Evolutionary conservation across 148 eudicot species (phyloP).

Genomic region (Vaccinium corymbosum): DNA sequence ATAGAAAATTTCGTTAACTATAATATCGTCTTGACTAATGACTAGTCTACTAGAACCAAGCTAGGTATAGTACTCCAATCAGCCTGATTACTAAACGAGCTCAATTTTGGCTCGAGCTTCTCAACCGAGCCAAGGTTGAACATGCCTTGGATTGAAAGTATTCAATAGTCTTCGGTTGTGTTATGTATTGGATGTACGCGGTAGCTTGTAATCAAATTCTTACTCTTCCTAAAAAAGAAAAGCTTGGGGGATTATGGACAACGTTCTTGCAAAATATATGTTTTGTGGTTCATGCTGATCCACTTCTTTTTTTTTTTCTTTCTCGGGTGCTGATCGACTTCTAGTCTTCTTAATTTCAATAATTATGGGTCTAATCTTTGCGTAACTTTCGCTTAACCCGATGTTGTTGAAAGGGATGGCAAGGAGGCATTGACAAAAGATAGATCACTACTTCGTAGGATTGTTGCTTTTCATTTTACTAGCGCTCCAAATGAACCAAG

Average conservation of each 20-base stretch:
- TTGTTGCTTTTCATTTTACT: background rate
- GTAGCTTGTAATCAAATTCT: too few relatives aligned
- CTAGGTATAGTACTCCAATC: background rate
- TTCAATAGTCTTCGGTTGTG: too few relatives aligned
- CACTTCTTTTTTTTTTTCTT: background rate
- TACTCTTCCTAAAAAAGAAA: background rate
- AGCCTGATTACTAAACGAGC: background rate
- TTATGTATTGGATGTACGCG: too few relatives aligned
- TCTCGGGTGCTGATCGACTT: background rate
- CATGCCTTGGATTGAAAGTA: too few relatives aligned
- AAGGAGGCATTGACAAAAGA: background rate
- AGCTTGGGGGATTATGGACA: background rate
- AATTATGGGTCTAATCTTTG: background rate
- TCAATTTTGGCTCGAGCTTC: too few relatives aligned
- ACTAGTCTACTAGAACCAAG: too few relatives aligned
- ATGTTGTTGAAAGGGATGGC: background rate
- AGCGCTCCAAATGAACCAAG: background rate
- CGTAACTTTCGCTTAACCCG: slow-evolving; percentile 4
- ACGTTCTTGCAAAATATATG: background rate
- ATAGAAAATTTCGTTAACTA: too few relatives aligned
- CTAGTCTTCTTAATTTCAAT: background rate
- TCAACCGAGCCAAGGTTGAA: too few relatives aligned
- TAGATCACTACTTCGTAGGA: background rate
- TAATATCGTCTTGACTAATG: too few relatives aligned
- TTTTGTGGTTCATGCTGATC: background rate